Percentiles rank a stretch among this genome's conserved stretches.
These are phyloP conservation scores for Aureobasidium sp. DNA, from an alignment of 2,329 filamentous ascomycete genomes.

Conservation along the genomic window DNA sequence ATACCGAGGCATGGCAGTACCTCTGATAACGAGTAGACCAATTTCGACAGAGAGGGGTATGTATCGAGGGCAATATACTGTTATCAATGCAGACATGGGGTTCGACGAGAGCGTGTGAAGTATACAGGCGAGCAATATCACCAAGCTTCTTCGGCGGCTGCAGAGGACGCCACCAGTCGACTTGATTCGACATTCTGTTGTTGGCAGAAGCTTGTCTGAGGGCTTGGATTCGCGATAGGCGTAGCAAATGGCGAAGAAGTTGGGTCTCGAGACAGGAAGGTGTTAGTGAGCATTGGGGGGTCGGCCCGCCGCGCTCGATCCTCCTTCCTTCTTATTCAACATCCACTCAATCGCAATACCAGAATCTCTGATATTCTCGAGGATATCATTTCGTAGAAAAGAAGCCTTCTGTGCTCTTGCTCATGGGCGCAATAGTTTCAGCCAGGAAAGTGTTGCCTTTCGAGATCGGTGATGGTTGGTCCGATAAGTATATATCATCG, in stretches of 20 bases:
- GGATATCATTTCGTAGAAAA: too few species aligned
- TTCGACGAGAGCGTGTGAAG: not conserved
- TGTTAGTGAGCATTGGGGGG: not conserved
- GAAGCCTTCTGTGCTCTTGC: too few species aligned
- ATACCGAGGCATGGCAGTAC: not conserved
- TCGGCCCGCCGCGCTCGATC: conserved; percentile 6
- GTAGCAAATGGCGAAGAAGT: not conserved
- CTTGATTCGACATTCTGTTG: not conserved
- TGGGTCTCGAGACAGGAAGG: conserved; percentile 1
- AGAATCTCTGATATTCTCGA: too few species aligned
- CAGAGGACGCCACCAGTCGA: not conserved
- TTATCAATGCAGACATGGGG: not conserved
- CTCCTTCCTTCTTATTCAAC: not conserved
- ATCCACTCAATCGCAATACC: not conserved
- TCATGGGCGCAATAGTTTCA: too few species aligned
- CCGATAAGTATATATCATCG: conserved; percentile 1
- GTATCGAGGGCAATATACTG: not conserved
- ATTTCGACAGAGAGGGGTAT: too few species aligned
- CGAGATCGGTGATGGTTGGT: not conserved
- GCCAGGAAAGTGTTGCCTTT: not conserved
- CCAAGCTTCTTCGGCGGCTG: not conserved
- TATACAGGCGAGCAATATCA: not conserved
- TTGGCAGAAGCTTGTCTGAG: conserved; percentile 6
- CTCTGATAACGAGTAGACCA: not conserved
- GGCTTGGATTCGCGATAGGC: not conserved